Evolutionary conservation across 2,329 filamentous ascomycete species (phyloP).

Genomic region (Aureobasidium subglaciale): DNA sequence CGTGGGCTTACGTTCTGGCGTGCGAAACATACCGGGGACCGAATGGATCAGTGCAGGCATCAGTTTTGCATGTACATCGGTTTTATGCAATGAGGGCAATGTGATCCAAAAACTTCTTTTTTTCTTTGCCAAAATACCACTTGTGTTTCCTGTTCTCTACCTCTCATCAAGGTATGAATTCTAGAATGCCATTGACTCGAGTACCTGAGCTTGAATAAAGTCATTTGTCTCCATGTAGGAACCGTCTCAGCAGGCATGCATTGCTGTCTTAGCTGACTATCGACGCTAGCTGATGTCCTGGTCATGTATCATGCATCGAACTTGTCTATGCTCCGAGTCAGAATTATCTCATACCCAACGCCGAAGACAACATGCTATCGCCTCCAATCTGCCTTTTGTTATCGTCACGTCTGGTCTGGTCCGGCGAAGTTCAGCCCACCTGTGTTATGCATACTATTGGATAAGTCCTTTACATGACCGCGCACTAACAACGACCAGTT

Average conservation of each 20-base stretch:
- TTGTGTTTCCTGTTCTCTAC: conserved; percentile 3
- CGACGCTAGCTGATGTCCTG: too few relatives aligned
- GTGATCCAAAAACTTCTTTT: conserved; percentile 17
- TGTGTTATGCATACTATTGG: background rate
- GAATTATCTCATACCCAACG: too few relatives aligned
- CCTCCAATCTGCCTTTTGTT: too few relatives aligned
- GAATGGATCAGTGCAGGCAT: conserved; percentile 16
- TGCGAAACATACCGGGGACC: conserved; percentile 16
- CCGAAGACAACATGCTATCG: too few relatives aligned
- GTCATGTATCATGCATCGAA: too few relatives aligned
- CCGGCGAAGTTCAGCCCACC: conserved; percentile 23
- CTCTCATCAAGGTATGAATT: background rate
- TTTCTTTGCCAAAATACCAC: conserved; percentile 14
- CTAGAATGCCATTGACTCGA: background rate
- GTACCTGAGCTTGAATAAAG: background rate
- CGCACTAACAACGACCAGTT: conserved; percentile 18
- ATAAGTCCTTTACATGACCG: background rate
- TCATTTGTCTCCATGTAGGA: background rate
- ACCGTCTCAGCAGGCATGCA: too few relatives aligned
- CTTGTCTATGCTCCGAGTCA: too few relatives aligned
- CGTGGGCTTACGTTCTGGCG: conserved; percentile 16
- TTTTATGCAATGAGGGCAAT: conserved; percentile 17
- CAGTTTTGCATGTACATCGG: conserved; percentile 16
- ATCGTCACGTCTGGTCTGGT: too few relatives aligned
- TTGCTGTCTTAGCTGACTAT: too few relatives aligned